These are phyloP conservation scores for Pyricularia grisea DNA, from an alignment of 2,329 filamentous ascomycete species.

Conservation along the genomic window DNA sequence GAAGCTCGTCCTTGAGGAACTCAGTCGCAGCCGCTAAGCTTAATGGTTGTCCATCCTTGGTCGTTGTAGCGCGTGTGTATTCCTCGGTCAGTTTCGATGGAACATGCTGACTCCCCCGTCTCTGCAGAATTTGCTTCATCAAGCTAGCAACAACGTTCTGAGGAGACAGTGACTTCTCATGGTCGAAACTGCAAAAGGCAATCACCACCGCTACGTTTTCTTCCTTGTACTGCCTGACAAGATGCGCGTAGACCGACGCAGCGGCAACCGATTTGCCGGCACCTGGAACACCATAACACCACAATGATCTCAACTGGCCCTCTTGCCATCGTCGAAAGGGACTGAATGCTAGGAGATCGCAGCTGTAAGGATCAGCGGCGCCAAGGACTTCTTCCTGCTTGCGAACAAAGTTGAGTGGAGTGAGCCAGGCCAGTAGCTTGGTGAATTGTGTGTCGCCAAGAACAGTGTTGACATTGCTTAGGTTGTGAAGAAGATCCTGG, in stretches of 20 bases:
- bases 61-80: background rate
- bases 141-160: background rate
- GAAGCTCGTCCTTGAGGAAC: background rate
- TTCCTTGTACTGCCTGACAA: background rate
- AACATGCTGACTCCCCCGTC: background rate
- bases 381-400: background rate
- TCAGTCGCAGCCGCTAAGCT: background rate
- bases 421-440: background rate
- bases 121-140: background rate
- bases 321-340: background rate
- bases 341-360: background rate
- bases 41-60: background rate
- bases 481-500: background rate
- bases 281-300: background rate
- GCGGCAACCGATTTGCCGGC: background rate
- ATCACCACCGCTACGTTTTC: background rate
- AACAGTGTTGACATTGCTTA: background rate
- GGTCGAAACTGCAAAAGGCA: conserved; percentile 1
- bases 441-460: background rate
- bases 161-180: background rate
- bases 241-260: background rate
- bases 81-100: background rate
- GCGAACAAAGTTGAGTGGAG: background rate
- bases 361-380: background rate
- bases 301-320: background rate